phyloP scores from a whole-genome alignment of 2,329 filamentous ascomycete genomes.

The Exophiala sp. region DNA sequence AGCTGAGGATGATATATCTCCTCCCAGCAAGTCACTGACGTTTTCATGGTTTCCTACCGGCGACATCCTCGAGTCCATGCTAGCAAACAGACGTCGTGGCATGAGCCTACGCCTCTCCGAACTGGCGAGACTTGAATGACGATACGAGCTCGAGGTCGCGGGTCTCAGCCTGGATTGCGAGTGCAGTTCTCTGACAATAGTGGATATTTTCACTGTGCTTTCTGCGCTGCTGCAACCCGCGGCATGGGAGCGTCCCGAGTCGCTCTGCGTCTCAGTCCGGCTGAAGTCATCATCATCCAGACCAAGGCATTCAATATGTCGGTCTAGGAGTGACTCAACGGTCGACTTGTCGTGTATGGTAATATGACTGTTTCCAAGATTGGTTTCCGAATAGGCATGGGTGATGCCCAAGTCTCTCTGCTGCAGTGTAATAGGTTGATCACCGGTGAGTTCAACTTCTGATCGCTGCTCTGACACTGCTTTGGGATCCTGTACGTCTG shows the following conservation, averaged over 20 bases:
- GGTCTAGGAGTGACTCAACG: conserved; percentile 28
- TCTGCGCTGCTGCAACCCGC: conserved; percentile 2
- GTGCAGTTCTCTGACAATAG: neutral
- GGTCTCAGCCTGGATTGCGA: conserved; percentile 11
- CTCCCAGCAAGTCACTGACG: neutral
- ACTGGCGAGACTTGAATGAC: conserved; percentile 23
- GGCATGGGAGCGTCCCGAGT: neutral
- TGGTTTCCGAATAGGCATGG: neutral
- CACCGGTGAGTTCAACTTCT: neutral
- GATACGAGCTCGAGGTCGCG: conserved; percentile 16
- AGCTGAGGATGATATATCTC: conserved; percentile 2
- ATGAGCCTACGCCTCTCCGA: conserved; percentile 20
- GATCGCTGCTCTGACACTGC: neutral
- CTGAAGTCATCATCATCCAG: conserved; percentile 10
- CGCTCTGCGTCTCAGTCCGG: conserved; percentile 2
- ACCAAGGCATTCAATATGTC: conserved; percentile 29
- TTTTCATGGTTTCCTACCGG: conserved; percentile 1
- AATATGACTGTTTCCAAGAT: conserved; percentile 6
- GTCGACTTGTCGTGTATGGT: conserved; percentile 28
- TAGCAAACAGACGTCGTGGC: conserved; percentile 26
- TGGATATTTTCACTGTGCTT: conserved; percentile 9
- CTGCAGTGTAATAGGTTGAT: neutral
- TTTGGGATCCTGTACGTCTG: conserved; percentile 10
- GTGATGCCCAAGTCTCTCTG: neutral
- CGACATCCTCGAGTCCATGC: conserved; percentile 22